Evolutionary conservation across 2,329 filamentous ascomycete species (phyloP).

Genomic region (Fusarium chlamydosporum): DNA sequence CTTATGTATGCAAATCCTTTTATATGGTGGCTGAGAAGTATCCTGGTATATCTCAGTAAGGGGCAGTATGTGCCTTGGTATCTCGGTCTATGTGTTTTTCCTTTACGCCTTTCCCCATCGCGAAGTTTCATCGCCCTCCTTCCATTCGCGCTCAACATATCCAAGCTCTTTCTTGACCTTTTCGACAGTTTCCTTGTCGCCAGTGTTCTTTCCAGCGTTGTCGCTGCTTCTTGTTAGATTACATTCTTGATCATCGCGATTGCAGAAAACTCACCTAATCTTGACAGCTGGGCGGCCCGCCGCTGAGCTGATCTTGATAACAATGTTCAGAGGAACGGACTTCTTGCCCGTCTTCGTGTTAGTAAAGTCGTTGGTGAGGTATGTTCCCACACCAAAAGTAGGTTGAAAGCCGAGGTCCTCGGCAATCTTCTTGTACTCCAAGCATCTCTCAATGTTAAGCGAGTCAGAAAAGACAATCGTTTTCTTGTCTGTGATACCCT

Average conservation of each 20-base stretch:
- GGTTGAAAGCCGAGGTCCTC: constrained; percentile 86
- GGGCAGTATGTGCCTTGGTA: constrained; percentile 25
- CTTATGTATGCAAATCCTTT: constrained; percentile 7
- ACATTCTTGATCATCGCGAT: accelerated
- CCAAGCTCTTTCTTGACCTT: constrained; percentile 88
- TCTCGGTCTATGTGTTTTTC: constrained; percentile 31
- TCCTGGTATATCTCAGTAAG: constrained; percentile 1
- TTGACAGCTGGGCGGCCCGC: constrained; percentile 87
- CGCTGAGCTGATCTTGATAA: constrained; percentile 94
- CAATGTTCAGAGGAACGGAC: constrained; percentile 93
- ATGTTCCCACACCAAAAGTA: constrained; percentile 95
- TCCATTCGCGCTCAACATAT: constrained; percentile 88
- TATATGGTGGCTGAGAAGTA: background rate
- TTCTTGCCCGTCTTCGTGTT: constrained; percentile 80
- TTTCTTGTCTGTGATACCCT: constrained; percentile 85
- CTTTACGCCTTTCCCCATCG: constrained; percentile 75
- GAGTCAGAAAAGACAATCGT: constrained; percentile 96
- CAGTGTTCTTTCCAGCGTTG: constrained; percentile 95
- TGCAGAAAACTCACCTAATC: constrained; percentile 69
- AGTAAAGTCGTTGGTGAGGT: constrained; percentile 94
- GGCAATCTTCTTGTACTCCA: constrained; percentile 89
- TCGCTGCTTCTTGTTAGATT: constrained; percentile 63
- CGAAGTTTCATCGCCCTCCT: constrained; percentile 83
- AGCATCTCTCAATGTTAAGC: constrained; percentile 88
- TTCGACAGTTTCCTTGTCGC: constrained; percentile 81